These are phyloP conservation scores for Jaenimonas drosophilae DNA, from an alignment of 208 protist genomes.

Conservation along the genomic window DNA sequence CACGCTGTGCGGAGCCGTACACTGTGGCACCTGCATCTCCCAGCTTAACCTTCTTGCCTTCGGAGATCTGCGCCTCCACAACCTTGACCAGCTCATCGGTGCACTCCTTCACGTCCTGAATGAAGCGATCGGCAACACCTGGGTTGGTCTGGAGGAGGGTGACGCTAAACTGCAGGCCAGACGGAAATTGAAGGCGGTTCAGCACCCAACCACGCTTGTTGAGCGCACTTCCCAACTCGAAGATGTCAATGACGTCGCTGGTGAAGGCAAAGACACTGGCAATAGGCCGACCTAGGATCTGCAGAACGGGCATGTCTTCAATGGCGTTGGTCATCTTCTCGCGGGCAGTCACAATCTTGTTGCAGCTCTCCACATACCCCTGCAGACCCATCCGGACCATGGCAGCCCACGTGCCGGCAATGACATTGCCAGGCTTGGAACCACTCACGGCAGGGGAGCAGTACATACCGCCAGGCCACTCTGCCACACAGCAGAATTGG, in stretches of 20 bases:
- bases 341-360: conserved; percentile 70
- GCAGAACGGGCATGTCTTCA: conserved; percentile 42
- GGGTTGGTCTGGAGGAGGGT: conserved; percentile 81
- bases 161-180: conserved; percentile 88
- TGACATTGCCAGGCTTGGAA: conserved; percentile 90
- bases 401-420: conserved; percentile 95
- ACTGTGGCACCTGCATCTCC: conserved; percentile 58
- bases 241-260: conserved; percentile 87
- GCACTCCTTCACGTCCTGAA: conserved; percentile 56
- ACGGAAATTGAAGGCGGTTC: conserved; percentile 91
- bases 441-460: conserved; percentile 94
- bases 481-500: conserved; percentile 93
- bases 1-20: conserved; percentile 88
- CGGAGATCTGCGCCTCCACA: conserved; percentile 13
- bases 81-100: conserved; percentile 29
- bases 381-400: conserved; percentile 91
- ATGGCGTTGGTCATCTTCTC: conserved; percentile 72
- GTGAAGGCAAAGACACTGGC: conserved; percentile 86
- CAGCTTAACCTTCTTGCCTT: conserved; percentile 21
- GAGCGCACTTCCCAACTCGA: conserved; percentile 74
- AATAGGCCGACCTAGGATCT: conserved; percentile 79
- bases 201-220: conserved; percentile 88
- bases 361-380: conserved; percentile 75
- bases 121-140: conserved; percentile 64
- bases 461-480: conserved; percentile 98